Percentiles rank a stretch among this genome's conserved stretches.
Conservation (phyloP, 2,329 filamentous ascomycete genomes). For the Fusarium sp. region DNA sequence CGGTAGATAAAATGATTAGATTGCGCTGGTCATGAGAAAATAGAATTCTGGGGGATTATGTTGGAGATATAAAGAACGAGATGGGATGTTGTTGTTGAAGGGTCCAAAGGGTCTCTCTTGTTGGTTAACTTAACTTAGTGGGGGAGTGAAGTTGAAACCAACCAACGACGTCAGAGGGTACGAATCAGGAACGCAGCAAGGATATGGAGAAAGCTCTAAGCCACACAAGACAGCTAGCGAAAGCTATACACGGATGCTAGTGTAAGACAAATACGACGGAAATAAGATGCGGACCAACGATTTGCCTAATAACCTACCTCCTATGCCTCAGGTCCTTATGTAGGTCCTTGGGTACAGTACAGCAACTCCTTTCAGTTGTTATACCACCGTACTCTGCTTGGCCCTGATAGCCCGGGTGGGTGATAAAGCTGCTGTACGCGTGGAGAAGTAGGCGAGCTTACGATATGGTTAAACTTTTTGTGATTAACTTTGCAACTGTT, state of each 20-base stretch:
- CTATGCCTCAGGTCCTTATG: neutral
- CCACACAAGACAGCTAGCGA: constrained; percentile 3
- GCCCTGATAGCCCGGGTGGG: neutral
- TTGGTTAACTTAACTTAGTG: constrained; percentile 19
- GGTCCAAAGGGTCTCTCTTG: neutral
- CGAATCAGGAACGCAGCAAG: constrained; percentile 26
- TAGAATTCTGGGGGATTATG: neutral
- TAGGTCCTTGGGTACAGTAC: neutral
- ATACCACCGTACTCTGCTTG: neutral
- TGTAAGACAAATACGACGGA: constrained; percentile 12
- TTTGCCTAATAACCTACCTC: neutral
- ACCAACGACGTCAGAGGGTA: constrained; percentile 32
- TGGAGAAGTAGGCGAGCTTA: neutral
- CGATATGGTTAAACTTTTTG: neutral
- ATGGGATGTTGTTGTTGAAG: neutral
- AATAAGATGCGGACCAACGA: constrained; percentile 9
- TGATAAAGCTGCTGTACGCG: neutral
- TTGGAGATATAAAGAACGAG: constrained; percentile 10
- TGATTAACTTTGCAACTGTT: neutral
- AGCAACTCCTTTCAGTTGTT: neutral
- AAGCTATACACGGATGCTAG: neutral
- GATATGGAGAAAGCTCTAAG: constrained; percentile 6
- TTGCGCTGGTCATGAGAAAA: constrained; percentile 6
- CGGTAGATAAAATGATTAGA: neutral
- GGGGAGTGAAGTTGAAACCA: constrained; percentile 25